Percentiles rank a stretch among this genome's conserved stretches.
These are phyloP conservation scores for Lithocarpus polystachyus DNA, from an alignment of 306 rosid genomes.

Conservation along the genomic window DNA sequence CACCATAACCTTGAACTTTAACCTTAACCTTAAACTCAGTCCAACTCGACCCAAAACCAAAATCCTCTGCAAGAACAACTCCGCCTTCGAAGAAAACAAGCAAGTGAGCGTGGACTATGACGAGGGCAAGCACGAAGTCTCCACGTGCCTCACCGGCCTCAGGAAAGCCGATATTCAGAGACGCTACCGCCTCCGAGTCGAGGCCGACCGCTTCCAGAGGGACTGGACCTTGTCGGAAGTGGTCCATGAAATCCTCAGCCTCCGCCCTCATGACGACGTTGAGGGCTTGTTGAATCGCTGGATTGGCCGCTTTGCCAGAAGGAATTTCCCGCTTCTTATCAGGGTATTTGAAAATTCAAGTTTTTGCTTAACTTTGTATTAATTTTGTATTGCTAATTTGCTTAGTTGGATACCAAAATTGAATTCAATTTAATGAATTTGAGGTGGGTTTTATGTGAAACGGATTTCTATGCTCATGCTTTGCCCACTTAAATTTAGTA, in stretches of 20 bases:
- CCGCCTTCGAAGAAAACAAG: conserved; percentile 58
- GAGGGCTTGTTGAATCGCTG: conserved; percentile 76
- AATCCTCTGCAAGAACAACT: conserved; percentile 32
- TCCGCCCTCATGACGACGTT: conserved; percentile 48
- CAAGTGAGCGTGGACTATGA: conserved; percentile 86
- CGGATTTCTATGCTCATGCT: not conserved
- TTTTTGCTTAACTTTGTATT: no score
- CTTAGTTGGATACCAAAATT: not conserved
- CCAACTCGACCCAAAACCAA: conserved; percentile 16
- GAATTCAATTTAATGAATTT: not conserved
- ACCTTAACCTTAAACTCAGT: conserved; percentile 3
- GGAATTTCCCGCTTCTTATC: conserved; percentile 78
- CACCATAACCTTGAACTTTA: not conserved
- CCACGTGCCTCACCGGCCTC: conserved; percentile 51
- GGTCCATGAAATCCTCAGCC: conserved; percentile 43
- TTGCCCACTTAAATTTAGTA: no score
- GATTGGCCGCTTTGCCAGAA: conserved; percentile 86
- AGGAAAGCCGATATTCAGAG: conserved; percentile 57
- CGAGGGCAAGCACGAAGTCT: conserved; percentile 55
- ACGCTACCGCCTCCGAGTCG: conserved; percentile 57
- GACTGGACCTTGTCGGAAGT: conserved; percentile 88
- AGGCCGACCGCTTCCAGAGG: conserved; percentile 71
- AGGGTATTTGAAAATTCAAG: conserved; percentile 26
- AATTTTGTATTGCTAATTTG: no score
- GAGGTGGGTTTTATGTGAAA: not conserved